Base-by-base conservation (phyloP, 164 flowering plant species). In the Stephania japonica region DNA sequence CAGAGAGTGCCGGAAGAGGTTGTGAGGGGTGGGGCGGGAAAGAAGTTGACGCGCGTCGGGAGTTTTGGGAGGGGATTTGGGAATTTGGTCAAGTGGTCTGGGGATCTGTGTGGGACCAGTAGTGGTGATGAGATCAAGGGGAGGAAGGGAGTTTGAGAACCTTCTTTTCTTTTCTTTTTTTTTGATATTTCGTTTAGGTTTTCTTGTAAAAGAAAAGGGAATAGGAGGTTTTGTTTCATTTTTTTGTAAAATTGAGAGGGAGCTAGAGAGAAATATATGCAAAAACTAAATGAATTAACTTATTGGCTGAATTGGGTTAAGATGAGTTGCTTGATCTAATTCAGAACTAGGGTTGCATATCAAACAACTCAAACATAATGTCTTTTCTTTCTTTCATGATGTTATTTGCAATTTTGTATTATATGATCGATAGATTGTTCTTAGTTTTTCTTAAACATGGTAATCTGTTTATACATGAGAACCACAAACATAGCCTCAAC, bases 1-100 rank as follows among this genome's bases (percentile, higher is more conserved):
- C 86, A 86, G 80, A 67, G 78, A 80, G 87, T 94, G 16, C 98
- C 97, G 76, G n/a, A 93, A 10, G 91, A 86, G 68, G 83, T 84
- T 2, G 5, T 78, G 83, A 11, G 86, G 87, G 43, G 74, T 81
- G 21, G 66, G 59, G 77, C 77, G 74, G 65, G 79, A 70, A 78
- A 68, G 77, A 32, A 32, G 1, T 32, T 32, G 73, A 0, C 76
- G 41, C 81, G 72, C 25, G 77, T 75, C 77, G 72, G 69, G 53
- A 65, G 61, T n/a, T 27, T 73, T 62, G 71, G 59, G 75, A 64
- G 79, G 66, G 70, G 70, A 12, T 53, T 80, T 7, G 65, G 78
- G 19, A 63, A 65, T 74, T 56, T 76, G 27, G 24, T 70, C 71
- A 83, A 56, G 6, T 56, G 62, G 62, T 56, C 62, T 6, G n/a